Evolutionary conservation across 441 rosid genomes (phyloP), one percentile per base, ranked within the genome.

Genomic region (Caryocar brasiliense): DNA sequence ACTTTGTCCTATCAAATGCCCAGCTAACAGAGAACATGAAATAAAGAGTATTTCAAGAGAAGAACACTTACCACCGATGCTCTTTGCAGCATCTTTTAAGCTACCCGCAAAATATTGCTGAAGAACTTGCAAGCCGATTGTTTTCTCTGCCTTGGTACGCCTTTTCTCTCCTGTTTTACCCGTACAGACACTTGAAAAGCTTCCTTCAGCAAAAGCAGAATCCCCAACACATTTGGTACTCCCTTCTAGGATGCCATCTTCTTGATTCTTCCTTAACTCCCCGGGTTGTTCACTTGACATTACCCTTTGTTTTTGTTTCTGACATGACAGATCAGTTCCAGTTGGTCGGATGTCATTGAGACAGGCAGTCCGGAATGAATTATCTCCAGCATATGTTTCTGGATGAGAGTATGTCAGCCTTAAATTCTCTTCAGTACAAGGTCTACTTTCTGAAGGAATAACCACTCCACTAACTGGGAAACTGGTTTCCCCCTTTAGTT

Each of bases 31-130:
- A 38, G 25, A 55, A 27, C 1, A 52, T 15, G n/a, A 42, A 28
- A 22, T 12, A 21, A 43, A 51, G 3, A 51, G 34, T 20, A 35
- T 15, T 23, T 17, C 20, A 14, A 21, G 3, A 20, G 18, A 48
- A 28, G 19, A 47, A 45, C 21, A 51, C 91, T 74, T 79, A 90
- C 96, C 92, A 35, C 96, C 95, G 7, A 86, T 75, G 49, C 67
- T 76, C 69, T 73, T 90, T 11, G 95, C 94, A 51, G 95, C 97
- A 70, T 86, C 95, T 72, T 86, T 90, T 29, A 86, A 80, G 55
- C 90, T 86, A 39, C 96, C 96, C 2, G 98, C 59, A 40, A 91
- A 86, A 58, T 86, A 74, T 41, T 76, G 81, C 39, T 61, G 76
- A 24, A 82, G 84, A 64, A 85, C 88, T 58, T 82, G 75, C 71